A percentile compares a stretch with the other conserved stretches of the same genome.
These are phyloP conservation scores for Neoboletus subvelutipes DNA, from an alignment of 768 basidiomycete species.

Conservation along the genomic window DNA sequence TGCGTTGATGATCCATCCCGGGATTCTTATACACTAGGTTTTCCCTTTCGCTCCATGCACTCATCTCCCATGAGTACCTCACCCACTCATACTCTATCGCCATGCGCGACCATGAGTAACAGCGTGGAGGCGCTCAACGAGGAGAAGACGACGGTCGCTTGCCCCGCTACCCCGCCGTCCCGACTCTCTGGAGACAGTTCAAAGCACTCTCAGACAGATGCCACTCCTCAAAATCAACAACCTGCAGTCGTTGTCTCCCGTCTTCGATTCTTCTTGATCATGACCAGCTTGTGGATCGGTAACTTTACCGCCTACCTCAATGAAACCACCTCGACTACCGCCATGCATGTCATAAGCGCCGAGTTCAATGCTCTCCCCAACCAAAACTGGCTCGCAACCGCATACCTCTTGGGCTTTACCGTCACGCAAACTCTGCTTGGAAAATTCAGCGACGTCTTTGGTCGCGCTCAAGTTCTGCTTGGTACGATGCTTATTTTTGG, in stretches of 20 bases:
- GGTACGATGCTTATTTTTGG: constrained; percentile 37
- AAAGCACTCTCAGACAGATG: not conserved
- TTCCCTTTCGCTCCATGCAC: constrained; percentile 1
- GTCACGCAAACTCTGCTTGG: constrained; percentile 37
- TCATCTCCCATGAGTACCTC: constrained; percentile 27
- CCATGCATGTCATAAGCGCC: constrained; percentile 36
- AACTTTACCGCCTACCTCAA: constrained; percentile 38
- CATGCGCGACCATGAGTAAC: constrained; percentile 32
- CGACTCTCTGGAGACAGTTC: constrained; percentile 1
- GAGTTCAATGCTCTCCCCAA: constrained; percentile 31
- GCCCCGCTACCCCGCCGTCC: not conserved
- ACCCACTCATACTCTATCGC: constrained; percentile 30
- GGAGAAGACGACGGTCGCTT: constrained; percentile 19
- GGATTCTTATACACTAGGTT: constrained; percentile 18
- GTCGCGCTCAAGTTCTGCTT: constrained; percentile 35
- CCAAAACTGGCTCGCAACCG: constrained; percentile 37
- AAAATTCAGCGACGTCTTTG: constrained; percentile 37
- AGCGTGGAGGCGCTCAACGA: constrained; percentile 28
- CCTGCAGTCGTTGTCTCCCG: constrained; percentile 31
- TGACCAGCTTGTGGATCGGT: constrained; percentile 34
- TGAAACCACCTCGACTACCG: constrained; percentile 35
- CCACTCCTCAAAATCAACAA: constrained; percentile 10
- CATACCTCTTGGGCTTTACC: constrained; percentile 36
- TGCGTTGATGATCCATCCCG: constrained; percentile 16
- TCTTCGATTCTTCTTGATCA: constrained; percentile 34